Percentiles rank a stretch among this genome's conserved stretches.
Conservation (phyloP, 2,329 filamentous ascomycete species). For the Xylaria sp. region DNA sequence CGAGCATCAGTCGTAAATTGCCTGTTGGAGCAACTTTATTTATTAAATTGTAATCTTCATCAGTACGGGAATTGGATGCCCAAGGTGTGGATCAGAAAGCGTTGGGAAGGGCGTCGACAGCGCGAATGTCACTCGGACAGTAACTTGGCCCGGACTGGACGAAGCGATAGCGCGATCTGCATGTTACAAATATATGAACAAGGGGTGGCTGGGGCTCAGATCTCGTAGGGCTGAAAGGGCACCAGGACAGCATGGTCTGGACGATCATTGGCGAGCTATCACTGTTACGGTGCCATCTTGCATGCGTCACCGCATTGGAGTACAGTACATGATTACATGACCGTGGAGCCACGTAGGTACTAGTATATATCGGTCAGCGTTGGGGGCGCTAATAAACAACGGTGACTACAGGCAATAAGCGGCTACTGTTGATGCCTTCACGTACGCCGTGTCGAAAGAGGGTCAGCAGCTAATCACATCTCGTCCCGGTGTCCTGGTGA, state of each 20-base stretch:
- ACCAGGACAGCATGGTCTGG: slow-evolving; percentile 28
- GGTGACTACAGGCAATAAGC: slow-evolving; percentile 4
- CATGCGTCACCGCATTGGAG: slow-evolving; percentile 35
- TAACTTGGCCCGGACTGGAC: slow-evolving; percentile 20
- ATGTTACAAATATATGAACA: slow-evolving; percentile 31
- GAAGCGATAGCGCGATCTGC: slow-evolving; percentile 35
- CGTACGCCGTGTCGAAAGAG: slow-evolving; percentile 16
- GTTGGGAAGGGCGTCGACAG: slow-evolving; percentile 1
- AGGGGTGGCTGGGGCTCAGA: slow-evolving; percentile 32
- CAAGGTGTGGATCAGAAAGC: slow-evolving; percentile 13
- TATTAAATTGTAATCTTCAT: slow-evolving; percentile 9
- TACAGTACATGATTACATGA: slow-evolving; percentile 5
- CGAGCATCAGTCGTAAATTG: neutral
- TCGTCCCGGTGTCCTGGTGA: slow-evolving; percentile 30
- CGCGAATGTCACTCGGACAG: slow-evolving; percentile 5
- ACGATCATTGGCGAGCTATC: slow-evolving; percentile 34
- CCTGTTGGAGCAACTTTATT: neutral
- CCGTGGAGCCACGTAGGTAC: slow-evolving; percentile 34
- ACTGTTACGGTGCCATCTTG: slow-evolving; percentile 29
- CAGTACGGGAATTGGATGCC: neutral
- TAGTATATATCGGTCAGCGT: slow-evolving; percentile 26
- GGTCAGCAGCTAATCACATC: slow-evolving; percentile 26
- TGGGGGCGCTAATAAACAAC: slow-evolving; percentile 28
- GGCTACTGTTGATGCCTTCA: slow-evolving; percentile 21
- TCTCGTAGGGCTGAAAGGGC: slow-evolving; percentile 42